Percentiles rank a stretch among this genome's conserved stretches.
phyloP scores from a whole-genome alignment of 192 early-diverging fungal genomes.

The Backusella psychrophila region DNA sequence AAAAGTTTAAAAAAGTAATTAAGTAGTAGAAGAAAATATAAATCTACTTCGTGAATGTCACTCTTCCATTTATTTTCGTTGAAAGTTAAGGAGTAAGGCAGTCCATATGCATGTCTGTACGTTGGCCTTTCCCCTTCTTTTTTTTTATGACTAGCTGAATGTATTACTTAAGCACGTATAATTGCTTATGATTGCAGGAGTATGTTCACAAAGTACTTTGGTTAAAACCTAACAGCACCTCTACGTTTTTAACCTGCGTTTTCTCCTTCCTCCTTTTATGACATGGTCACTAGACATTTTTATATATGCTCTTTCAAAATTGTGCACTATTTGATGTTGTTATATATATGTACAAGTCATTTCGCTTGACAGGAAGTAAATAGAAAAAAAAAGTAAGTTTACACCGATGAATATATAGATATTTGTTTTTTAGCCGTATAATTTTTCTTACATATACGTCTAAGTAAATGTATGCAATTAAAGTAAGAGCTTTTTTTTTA shows the following conservation, averaged over 20 bases:
- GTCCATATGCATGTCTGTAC: neutral
- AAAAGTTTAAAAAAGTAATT: neutral
- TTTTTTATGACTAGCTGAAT: neutral
- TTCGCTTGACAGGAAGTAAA: neutral
- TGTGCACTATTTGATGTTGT: neutral
- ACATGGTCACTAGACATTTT: neutral
- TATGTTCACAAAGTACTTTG: neutral
- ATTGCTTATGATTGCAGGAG: neutral
- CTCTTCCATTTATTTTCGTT: neutral
- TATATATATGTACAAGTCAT: neutral
- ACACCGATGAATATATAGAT: neutral
- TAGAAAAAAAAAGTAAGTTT: neutral
- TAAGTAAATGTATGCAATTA: neutral
- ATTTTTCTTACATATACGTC: neutral
- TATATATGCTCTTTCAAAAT: neutral
- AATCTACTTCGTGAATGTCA: neutral
- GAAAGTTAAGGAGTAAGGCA: constrained; percentile 9
- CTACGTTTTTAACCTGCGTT: neutral
- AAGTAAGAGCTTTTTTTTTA: neutral
- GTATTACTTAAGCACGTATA: neutral
- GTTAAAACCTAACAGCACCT: neutral
- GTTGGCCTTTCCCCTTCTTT: neutral
- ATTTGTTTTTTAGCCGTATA: neutral
- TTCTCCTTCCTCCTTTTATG: neutral
- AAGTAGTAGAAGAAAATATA: neutral